Evolutionary conservation across 2,329 filamentous ascomycete species (phyloP).

Genomic region (Diaporthe citrichinensis): DNA sequence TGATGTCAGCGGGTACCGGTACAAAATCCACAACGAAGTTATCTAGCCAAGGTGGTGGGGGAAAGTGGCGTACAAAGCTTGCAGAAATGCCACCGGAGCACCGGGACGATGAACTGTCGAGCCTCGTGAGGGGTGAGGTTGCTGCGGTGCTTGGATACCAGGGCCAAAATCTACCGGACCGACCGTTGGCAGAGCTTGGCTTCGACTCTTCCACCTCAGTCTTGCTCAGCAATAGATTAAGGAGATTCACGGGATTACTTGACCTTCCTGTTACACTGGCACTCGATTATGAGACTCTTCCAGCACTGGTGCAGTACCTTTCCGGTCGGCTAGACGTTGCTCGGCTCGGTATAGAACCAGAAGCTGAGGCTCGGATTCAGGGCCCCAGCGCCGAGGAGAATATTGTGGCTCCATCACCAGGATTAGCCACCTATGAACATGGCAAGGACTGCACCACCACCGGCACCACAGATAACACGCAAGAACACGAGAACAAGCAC

Average conservation of each 20-base stretch:
- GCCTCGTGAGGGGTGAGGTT: neutral
- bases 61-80: neutral
- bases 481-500: neutral
- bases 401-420: too few relatives aligned
- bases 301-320: neutral
- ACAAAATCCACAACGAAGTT: neutral
- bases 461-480: fast-evolving
- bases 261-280: constrained; percentile 21
- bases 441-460: too few relatives aligned
- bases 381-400: too few relatives aligned
- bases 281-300: neutral
- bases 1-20: neutral
- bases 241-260: neutral
- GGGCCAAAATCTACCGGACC: neutral
- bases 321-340: neutral
- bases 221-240: constrained; percentile 17
- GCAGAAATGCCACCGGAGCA: fast-evolving
- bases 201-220: constrained; percentile 18
- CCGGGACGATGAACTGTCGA: neutral
- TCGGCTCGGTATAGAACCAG: neutral
- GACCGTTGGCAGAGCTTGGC: constrained; percentile 20
- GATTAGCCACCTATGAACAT: fast-evolving
- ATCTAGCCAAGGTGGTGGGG: neutral
- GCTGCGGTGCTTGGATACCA: constrained; percentile 19
- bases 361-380: neutral